Conservation (phyloP, 345 rosid species). For the Salix viminalis region DNA sequence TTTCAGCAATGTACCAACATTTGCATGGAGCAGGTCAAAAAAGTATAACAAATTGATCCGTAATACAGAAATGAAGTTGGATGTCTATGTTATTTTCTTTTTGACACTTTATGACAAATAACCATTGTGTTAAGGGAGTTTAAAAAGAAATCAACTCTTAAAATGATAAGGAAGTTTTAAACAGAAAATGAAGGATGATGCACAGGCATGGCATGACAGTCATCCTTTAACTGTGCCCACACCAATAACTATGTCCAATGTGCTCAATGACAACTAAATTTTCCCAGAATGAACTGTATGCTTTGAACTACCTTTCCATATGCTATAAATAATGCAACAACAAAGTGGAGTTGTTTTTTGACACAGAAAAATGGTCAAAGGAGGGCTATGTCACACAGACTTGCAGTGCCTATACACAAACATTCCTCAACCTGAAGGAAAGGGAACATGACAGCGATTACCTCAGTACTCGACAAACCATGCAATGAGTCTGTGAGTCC, state of each 20-base stretch:
- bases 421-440: neutral
- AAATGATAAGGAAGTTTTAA: no score
- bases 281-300: no score
- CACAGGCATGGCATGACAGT: no score
- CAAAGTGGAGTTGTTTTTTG: neutral
- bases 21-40: neutral
- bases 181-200: no score
- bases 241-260: no score
- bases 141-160: no score
- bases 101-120: neutral
- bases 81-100: no score
- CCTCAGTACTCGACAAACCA: constrained; percentile 79
- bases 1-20: neutral
- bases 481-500: constrained; percentile 80
- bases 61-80: no score
- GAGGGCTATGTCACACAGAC: neutral
- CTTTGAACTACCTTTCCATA: no score
- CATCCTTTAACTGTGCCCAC: no score
- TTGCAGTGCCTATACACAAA: neutral
- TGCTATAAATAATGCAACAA: neutral
- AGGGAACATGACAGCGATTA: constrained; percentile 21
- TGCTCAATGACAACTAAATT: no score
- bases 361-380: neutral
- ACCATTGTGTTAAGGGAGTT: neutral
- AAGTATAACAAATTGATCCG: neutral